Percentiles rank a stretch among this genome's conserved stretches.
Conservation (phyloP, 1,139 yeast genomes). For the Dujonia santamariae region DNA sequence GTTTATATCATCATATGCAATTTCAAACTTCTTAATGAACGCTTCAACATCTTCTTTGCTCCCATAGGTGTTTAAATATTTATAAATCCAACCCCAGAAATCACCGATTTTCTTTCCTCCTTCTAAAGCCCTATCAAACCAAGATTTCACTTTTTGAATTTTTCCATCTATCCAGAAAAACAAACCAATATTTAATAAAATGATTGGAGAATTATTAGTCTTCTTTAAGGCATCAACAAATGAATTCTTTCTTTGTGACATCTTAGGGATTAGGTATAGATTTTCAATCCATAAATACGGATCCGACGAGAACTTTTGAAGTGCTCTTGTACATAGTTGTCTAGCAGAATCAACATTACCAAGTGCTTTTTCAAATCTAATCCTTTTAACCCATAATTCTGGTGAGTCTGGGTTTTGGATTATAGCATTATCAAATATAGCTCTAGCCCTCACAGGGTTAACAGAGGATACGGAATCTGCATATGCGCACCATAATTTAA, state of each 20-base stretch:
- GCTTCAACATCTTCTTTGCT: conserved; percentile 19
- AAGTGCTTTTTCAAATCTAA: conserved; percentile 53
- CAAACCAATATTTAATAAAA: conserved; percentile 63
- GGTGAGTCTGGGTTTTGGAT: conserved; percentile 49
- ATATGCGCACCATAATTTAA: conserved; percentile 55
- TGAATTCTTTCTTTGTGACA: conserved; percentile 58
- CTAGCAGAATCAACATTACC: conserved; percentile 53
- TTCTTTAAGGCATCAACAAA: conserved; percentile 71
- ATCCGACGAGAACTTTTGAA: conserved; percentile 57
- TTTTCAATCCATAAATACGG: conserved; percentile 64
- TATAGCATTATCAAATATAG: conserved; percentile 68
- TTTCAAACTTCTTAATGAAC: conserved; percentile 19
- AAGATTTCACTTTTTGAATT: conserved; percentile 58
- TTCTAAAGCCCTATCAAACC: conserved; percentile 68
- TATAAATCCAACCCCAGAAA: conserved; percentile 68
- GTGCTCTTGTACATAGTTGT: conserved; percentile 55
- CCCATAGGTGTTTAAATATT: conserved; percentile 29
- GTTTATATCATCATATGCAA: conserved; percentile 43
- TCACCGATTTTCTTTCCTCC: conserved; percentile 68
- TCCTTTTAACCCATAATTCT: conserved; percentile 54
- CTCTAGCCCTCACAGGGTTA: conserved; percentile 58
- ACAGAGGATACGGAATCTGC: conserved; percentile 34
- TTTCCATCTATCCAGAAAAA: conserved; percentile 72
- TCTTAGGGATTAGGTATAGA: conserved; percentile 48
- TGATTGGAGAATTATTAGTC: conserved; percentile 58